Percentiles rank a stretch among this genome's conserved stretches.
Conservation (phyloP, 441 rosid species). For the Mallotus japonicus region DNA sequence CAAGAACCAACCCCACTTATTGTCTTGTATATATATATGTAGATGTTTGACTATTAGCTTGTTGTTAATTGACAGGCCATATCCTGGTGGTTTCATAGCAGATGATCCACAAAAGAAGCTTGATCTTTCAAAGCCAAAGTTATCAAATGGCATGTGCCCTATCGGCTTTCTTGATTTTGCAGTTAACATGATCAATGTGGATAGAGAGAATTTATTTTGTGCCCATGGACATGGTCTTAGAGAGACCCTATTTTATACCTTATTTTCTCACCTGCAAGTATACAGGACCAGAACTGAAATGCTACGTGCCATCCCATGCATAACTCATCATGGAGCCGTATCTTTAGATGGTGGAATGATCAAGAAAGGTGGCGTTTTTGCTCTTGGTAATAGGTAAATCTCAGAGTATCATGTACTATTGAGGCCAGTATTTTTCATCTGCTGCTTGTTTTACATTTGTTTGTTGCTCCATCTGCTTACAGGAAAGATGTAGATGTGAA, state of each 20-base stretch:
- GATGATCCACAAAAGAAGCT: slow-evolving; percentile 26
- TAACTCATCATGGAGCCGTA: slow-evolving; percentile 33
- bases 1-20: background rate
- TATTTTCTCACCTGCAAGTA: slow-evolving; percentile 28
- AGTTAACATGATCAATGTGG: slow-evolving; percentile 28
- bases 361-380: slow-evolving; percentile 16
- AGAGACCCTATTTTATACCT: slow-evolving; percentile 31
- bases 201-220: slow-evolving; percentile 14
- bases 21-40: background rate
- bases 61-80: slow-evolving; percentile 26
- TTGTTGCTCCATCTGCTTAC: background rate
- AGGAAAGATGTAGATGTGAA: slow-evolving; percentile 29
- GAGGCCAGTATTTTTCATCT: background rate
- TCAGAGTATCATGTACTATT: background rate
- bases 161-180: slow-evolving; percentile 32
- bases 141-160: slow-evolving; percentile 25
- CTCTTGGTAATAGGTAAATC: slow-evolving; percentile 22
- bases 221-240: slow-evolving; percentile 30
- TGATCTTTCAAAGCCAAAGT: slow-evolving; percentile 24
- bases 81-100: slow-evolving; percentile 24
- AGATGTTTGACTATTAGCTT: slow-evolving; percentile 5
- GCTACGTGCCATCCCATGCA: slow-evolving; percentile 32
- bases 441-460: background rate
- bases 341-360: slow-evolving; percentile 37
- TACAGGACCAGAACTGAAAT: slow-evolving; percentile 23